Evolutionary conservation across 2,329 filamentous ascomycete genomes (phyloP).

Genomic region (Sarocladium strictum): DNA sequence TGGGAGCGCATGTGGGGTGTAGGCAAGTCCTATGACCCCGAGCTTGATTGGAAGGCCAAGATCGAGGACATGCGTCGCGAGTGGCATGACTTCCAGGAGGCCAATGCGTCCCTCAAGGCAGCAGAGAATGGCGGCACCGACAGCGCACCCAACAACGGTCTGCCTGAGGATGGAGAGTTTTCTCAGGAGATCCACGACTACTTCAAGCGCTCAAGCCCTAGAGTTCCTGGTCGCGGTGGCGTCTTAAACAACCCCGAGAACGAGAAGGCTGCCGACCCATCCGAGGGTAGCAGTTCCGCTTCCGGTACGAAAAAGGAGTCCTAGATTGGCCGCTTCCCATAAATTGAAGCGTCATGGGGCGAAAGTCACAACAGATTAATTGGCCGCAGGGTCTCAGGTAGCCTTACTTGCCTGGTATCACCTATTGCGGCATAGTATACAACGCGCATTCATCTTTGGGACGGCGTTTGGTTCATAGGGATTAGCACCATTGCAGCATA

Average conservation of each 20-base stretch:
- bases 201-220: conserved; percentile 39
- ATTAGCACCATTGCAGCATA: too few species aligned
- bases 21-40: conserved; percentile 77
- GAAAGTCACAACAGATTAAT: too few species aligned
- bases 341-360: too few species aligned
- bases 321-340: conserved; percentile 1
- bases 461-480: too few species aligned
- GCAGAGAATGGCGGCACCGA: conserved; percentile 7
- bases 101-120: conserved; percentile 35
- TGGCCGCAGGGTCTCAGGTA: too few species aligned
- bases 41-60: conserved; percentile 76
- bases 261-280: not conserved
- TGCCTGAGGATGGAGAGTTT: conserved; percentile 43
- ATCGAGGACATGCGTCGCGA: conserved; percentile 72
- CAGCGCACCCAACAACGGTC: conserved; percentile 18
- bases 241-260: conserved; percentile 11
- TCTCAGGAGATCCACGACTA: conserved; percentile 49
- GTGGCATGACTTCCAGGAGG: conserved; percentile 47
- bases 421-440: too few species aligned
- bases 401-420: too few species aligned
- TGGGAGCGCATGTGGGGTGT: conserved; percentile 80
- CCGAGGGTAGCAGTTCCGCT: not conserved
- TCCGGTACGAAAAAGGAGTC: not conserved
- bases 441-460: too few species aligned
- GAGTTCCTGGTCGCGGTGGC: conserved; percentile 13